Conservation (phyloP, 139 green algal genomes). For the Nannochloris sp. region DNA sequence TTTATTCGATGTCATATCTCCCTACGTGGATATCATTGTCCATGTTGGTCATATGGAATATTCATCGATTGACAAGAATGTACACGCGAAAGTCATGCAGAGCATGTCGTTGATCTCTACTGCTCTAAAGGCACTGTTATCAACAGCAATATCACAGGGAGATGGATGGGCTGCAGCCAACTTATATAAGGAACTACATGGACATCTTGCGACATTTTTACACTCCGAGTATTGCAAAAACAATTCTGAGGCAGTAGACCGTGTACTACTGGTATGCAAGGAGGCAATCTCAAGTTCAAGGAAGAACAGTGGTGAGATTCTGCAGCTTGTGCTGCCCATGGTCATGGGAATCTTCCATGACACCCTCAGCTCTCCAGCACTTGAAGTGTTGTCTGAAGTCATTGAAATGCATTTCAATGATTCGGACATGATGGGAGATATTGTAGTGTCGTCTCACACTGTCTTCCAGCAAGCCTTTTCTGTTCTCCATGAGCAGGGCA, state of each 20-base stretch:
- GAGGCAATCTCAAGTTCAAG: conserved; percentile 21
- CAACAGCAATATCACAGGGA: too few relatives aligned
- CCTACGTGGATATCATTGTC: not conserved
- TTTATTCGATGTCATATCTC: not conserved
- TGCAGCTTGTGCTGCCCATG: conserved; percentile 32
- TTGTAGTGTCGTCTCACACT: conserved; percentile 10
- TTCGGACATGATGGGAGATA: conserved; percentile 8
- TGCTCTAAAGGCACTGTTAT: too few relatives aligned
- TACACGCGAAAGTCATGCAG: too few relatives aligned
- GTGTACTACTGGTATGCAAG: conserved; percentile 45
- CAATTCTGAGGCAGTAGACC: conserved; percentile 23
- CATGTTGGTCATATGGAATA: not conserved
- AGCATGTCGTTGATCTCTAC: too few relatives aligned
- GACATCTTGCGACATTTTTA: conserved; percentile 30
- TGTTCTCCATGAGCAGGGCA: conserved; percentile 19
- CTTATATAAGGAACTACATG: too few relatives aligned
- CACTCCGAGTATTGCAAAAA: conserved; percentile 26
- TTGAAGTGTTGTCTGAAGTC: conserved; percentile 45
- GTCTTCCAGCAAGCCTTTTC: conserved; percentile 23
- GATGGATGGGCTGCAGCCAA: too few relatives aligned
- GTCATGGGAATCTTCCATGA: conserved; percentile 25
- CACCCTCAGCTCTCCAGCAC: conserved; percentile 20
- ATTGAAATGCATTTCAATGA: conserved; percentile 35
- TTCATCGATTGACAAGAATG: too few relatives aligned
- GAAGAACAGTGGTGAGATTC: conserved; percentile 27